Evolutionary conservation across 2,329 filamentous ascomycete genomes (phyloP).

Genomic region (Plectosphaerella cucumerina): DNA sequence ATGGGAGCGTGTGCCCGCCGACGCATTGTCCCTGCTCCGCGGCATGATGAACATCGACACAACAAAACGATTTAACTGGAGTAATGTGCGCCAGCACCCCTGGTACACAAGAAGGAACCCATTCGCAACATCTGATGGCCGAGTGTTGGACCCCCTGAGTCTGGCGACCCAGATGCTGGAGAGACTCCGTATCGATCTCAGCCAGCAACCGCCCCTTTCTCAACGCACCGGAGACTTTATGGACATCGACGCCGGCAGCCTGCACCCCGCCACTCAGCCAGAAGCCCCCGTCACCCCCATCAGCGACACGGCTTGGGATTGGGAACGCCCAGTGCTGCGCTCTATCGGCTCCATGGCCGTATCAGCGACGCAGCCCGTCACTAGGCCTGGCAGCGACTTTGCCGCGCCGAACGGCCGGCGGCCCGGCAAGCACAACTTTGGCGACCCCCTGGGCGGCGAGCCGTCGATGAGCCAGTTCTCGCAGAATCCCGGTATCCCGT

Average conservation of each 20-base stretch:
- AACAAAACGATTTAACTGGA: slow-evolving; percentile 73
- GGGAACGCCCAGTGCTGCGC: slow-evolving; percentile 69
- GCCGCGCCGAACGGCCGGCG: slow-evolving; percentile 29
- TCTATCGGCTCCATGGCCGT: slow-evolving; percentile 38
- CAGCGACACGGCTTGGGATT: slow-evolving; percentile 76
- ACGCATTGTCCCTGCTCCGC: slow-evolving; percentile 75
- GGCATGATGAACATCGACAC: slow-evolving; percentile 89
- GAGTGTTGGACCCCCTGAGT: slow-evolving; percentile 71
- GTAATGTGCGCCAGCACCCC: slow-evolving; percentile 82
- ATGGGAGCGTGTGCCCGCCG: slow-evolving; percentile 73
- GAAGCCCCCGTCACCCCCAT: slow-evolving; percentile 56
- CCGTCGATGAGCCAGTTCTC: slow-evolving; percentile 86
- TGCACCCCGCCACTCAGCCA: slow-evolving; percentile 68
- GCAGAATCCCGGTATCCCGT: slow-evolving; percentile 68
- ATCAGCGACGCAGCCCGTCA: slow-evolving; percentile 46
- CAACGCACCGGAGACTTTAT: slow-evolving; percentile 50
- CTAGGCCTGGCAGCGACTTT: slow-evolving; percentile 20
- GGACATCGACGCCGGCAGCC: slow-evolving; percentile 72
- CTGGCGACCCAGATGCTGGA: slow-evolving; percentile 96
- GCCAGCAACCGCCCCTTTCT: slow-evolving; percentile 56
- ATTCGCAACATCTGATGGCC: slow-evolving; percentile 70
- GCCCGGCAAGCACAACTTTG: slow-evolving; percentile 26
- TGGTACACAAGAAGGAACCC: slow-evolving; percentile 88
- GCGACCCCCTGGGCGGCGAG: slow-evolving; percentile 74
- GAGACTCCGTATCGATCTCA: slow-evolving; percentile 83